These are phyloP conservation scores for Pseudopediastrum boryanum DNA, from an alignment of 139 green algal genomes.

Conservation along the genomic window DNA sequence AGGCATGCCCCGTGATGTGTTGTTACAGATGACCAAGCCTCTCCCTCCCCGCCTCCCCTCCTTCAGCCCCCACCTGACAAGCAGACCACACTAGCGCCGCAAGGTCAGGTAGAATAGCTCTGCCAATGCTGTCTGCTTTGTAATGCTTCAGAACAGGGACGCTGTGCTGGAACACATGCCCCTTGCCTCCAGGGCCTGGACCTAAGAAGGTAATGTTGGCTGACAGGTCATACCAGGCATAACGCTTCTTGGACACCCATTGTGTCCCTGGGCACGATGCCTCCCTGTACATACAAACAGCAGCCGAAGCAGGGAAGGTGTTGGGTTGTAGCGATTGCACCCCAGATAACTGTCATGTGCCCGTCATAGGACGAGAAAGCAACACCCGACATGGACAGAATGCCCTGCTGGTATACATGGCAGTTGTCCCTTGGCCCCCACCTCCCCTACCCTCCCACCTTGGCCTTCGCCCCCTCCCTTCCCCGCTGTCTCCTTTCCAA, in stretches of 20 bases:
- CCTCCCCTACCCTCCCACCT: too few relatives aligned
- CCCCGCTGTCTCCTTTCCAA: too few relatives aligned
- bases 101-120: constrained; percentile 43
- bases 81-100: constrained; percentile 37
- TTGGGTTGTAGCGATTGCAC: too few relatives aligned
- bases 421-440: too few relatives aligned
- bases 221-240: constrained; percentile 47
- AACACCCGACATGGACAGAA: too few relatives aligned
- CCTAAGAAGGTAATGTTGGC: constrained; percentile 41
- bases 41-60: neutral
- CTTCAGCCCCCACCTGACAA: constrained; percentile 8
- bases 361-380: too few relatives aligned
- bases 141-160: constrained; percentile 33
- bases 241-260: constrained; percentile 22
- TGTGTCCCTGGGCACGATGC: constrained; percentile 36
- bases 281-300: too few relatives aligned
- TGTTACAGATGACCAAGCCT: neutral
- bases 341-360: too few relatives aligned
- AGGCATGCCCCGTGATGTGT: neutral
- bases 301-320: too few relatives aligned
- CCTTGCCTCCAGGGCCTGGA: constrained; percentile 31
- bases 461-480: too few relatives aligned
- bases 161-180: constrained; percentile 46
- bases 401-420: too few relatives aligned
- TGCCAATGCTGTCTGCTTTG: neutral